Conservation (phyloP, 768 basidiomycete species). For the Podaxis sp. region DNA sequence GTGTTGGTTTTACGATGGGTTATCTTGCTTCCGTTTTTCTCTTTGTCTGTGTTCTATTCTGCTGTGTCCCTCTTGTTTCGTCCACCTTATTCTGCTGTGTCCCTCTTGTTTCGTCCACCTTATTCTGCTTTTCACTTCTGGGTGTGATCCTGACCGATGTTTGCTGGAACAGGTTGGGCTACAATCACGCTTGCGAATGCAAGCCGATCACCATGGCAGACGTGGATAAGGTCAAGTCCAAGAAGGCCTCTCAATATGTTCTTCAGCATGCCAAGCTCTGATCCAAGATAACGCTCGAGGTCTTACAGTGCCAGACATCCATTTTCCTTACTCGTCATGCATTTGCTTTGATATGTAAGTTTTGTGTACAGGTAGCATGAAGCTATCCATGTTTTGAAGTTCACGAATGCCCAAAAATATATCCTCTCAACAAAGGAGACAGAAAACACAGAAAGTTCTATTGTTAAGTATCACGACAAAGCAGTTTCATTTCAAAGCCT, state of each 20-base stretch:
- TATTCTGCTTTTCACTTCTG: neutral
- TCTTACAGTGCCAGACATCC: too few species aligned
- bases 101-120: neutral
- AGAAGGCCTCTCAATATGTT: conserved; percentile 48
- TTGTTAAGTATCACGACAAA: neutral
- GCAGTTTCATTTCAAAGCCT: neutral
- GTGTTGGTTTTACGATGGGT: too few species aligned
- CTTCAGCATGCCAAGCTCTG: conserved; percentile 44
- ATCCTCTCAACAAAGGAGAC: neutral
- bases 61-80: neutral
- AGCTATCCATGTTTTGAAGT: neutral
- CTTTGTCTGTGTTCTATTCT: too few species aligned
- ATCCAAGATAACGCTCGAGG: neutral
- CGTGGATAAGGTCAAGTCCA: conserved; percentile 74
- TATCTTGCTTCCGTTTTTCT: too few species aligned
- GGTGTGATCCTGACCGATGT: neutral
- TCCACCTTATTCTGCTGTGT: neutral
- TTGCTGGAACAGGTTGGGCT: conserved; percentile 52
- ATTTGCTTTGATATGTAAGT: neutral
- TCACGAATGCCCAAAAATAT: neutral
- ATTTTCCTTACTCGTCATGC: neutral
- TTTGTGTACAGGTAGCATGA: neutral
- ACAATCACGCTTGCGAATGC: conserved; percentile 73
- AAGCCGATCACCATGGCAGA: conserved; percentile 57
- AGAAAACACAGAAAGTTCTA: neutral